phyloP scores from a whole-genome alignment of 2,329 filamentous ascomycete genomes.

The Cladosporium sp. region DNA sequence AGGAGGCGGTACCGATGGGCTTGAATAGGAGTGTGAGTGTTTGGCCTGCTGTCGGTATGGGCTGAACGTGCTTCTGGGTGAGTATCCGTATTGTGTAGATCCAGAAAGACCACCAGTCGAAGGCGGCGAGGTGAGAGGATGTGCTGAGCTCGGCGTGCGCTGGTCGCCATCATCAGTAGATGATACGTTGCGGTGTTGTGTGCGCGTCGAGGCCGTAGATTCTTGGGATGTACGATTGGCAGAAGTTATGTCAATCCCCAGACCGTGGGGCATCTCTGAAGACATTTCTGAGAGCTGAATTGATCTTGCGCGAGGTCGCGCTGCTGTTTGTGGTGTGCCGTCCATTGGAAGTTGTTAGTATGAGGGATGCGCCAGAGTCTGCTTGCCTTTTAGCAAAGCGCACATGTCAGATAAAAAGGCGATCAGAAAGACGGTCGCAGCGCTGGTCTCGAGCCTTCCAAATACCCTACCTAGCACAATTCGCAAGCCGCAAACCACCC shows the following conservation, averaged over 20 bases:
- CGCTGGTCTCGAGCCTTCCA: neutral
- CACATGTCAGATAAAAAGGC: too few species aligned
- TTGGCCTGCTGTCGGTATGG: neutral
- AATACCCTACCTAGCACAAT: neutral
- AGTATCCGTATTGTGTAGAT: conserved; percentile 1
- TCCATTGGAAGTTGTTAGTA: neutral
- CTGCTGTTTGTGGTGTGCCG: neutral
- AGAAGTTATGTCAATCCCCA: conserved; percentile 3
- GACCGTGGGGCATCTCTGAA: neutral
- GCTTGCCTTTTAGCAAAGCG: too few species aligned
- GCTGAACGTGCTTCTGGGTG: conserved; percentile 3
- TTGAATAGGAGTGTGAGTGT: neutral
- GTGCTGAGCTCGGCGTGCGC: conserved; percentile 3
- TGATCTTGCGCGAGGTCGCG: neutral
- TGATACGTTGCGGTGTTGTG: neutral
- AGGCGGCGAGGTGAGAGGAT: conserved; percentile 20
- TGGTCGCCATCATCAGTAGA: neutral
- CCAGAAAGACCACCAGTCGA: conserved; percentile 22
- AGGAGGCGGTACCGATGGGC: neutral
- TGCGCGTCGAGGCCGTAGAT: neutral
- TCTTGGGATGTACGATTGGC: neutral
- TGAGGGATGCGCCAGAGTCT: too few species aligned
- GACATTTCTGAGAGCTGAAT: neutral
- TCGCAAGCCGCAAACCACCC: neutral
- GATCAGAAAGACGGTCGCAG: neutral